Evolutionary conservation across 176 grass and related monocot species (phyloP).

Genomic region (Musa itinerans): DNA sequence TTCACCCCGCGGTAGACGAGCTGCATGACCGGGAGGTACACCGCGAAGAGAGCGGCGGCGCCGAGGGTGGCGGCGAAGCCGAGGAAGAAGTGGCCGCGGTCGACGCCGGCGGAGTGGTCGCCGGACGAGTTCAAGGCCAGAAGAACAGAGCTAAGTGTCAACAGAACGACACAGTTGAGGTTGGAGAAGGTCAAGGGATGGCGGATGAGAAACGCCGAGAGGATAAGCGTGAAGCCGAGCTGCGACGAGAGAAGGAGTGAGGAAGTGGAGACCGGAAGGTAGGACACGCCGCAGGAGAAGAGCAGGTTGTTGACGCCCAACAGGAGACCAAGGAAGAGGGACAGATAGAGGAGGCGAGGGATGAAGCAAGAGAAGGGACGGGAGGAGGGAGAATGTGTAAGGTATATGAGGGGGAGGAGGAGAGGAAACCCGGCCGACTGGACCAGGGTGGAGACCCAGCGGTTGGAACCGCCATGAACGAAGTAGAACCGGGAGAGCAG

Average conservation of each 20-base stretch:
- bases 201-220: constrained; percentile 66
- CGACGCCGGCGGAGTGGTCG: constrained; percentile 39
- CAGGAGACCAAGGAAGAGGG: constrained; percentile 56
- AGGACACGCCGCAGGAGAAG: constrained; percentile 64
- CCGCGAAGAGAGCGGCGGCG: constrained; percentile 68
- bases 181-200: constrained; percentile 82
- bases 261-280: constrained; percentile 83
- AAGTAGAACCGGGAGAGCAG: constrained; percentile 91
- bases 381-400: constrained; percentile 19
- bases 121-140: constrained; percentile 11
- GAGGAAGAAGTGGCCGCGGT: constrained; percentile 38
- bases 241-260: constrained; percentile 87
- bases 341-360: constrained; percentile 31
- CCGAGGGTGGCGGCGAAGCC: constrained; percentile 76
- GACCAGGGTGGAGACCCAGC: constrained; percentile 85
- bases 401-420: constrained; percentile 53
- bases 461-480: constrained; percentile 55
- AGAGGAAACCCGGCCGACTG: constrained; percentile 83
- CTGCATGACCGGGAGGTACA: constrained; percentile 84
- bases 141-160: constrained; percentile 69
- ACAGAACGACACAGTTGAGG: constrained; percentile 78
- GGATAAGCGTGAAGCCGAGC: constrained; percentile 71
- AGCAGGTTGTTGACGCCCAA: constrained; percentile 90
- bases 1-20: constrained; percentile 57
- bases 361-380: constrained; percentile 58